Evolutionary conservation across 805 yeast species (phyloP).

Genomic region (Teunomyces atbi): DNA sequence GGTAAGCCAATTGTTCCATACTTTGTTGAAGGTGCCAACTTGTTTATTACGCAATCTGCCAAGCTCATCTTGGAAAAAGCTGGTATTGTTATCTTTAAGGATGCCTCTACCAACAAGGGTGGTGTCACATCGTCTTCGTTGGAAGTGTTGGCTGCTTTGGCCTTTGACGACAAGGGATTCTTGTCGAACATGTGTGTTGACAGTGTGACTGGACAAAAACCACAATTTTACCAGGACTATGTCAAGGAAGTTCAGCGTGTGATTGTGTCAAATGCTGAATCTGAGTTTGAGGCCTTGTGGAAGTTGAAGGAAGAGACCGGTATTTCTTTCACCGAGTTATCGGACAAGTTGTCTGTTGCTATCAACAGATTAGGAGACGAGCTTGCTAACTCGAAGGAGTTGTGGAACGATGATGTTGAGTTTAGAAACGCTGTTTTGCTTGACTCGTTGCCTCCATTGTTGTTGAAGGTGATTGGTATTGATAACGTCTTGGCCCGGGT

Average conservation of each 20-base stretch:
- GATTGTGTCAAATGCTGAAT: constrained; percentile 72
- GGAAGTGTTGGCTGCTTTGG: constrained; percentile 91
- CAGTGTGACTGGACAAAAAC: constrained; percentile 49
- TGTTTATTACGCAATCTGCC: constrained; percentile 93
- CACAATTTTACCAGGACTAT: constrained; percentile 77
- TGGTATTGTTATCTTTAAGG: constrained; percentile 86
- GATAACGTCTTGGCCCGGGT: constrained; percentile 69
- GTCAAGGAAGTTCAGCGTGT: constrained; percentile 79
- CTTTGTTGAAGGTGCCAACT: constrained; percentile 96
- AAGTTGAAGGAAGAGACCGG: constrained; percentile 63
- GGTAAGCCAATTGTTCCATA: constrained; percentile 79
- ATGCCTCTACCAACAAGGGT: constrained; percentile 96
- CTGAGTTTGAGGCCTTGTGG: constrained; percentile 89
- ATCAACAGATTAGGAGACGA: constrained; percentile 86
- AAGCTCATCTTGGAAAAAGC: constrained; percentile 82
- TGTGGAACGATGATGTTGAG: constrained; percentile 77
- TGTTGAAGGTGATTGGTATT: constrained; percentile 66
- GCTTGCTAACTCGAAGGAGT: constrained; percentile 72
- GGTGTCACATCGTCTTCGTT: constrained; percentile 97
- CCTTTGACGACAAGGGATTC: constrained; percentile 84
- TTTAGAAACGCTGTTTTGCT: constrained; percentile 76
- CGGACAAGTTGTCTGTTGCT: constrained; percentile 80
- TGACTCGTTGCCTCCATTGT: constrained; percentile 74
- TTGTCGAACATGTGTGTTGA: constrained; percentile 75
- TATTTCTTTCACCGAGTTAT: constrained; percentile 61